Evolutionary conservation across 2,329 filamentous ascomycete species (phyloP).

Genomic region (Verticillium isaacii): DNA sequence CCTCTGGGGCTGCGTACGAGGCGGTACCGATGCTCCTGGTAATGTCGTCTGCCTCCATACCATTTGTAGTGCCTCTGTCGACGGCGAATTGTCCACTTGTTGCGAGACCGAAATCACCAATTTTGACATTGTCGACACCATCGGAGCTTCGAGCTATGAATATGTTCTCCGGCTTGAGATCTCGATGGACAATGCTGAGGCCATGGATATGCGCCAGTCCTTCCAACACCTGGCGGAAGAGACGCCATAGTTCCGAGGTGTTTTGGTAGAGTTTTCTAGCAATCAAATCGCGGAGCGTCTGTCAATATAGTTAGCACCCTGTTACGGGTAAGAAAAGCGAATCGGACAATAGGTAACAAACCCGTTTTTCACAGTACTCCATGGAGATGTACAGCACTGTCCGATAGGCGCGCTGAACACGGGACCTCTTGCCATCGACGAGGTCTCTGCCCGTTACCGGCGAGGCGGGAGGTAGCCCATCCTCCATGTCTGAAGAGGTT

Average conservation of each 20-base stretch:
- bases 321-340: background rate
- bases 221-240: conserved; percentile 88
- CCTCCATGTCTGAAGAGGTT: conserved; percentile 28
- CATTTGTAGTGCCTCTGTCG: conserved; percentile 43
- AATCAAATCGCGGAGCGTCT: conserved; percentile 86
- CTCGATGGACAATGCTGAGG: conserved; percentile 88
- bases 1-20: conserved; percentile 89
- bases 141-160: conserved; percentile 73
- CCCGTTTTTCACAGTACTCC: conserved; percentile 94
- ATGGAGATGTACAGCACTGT: conserved; percentile 95
- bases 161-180: conserved; percentile 95
- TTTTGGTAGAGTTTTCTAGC: conserved; percentile 69
- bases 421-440: conserved; percentile 12
- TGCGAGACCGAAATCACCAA: conserved; percentile 93
- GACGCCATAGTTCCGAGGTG: conserved; percentile 75
- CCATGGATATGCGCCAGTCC: conserved; percentile 86
- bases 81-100: conserved; percentile 76
- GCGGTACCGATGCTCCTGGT: conserved; percentile 72
- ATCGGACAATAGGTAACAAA: conserved; percentile 30
- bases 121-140: conserved; percentile 82
- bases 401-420: conserved; percentile 48
- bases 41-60: conserved; percentile 55
- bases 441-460: conserved; percentile 12
- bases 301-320: conserved; percentile 8
- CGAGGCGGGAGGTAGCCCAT: conserved; percentile 16